phyloP scores from a whole-genome alignment of 805 yeast species.

The Maudiozyma serrabonitensis region DNA sequence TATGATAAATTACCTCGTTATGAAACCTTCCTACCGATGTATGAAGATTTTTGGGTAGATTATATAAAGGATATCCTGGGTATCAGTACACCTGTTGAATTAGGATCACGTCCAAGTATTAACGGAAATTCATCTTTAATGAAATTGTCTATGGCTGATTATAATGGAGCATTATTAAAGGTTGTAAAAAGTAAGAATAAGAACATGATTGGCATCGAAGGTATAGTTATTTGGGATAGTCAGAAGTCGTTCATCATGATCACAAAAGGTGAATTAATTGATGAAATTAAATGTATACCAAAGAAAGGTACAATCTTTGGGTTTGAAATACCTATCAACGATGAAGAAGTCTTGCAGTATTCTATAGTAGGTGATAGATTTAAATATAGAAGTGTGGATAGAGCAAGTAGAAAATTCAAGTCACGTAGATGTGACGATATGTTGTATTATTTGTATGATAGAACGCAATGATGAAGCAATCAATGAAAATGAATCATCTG shows the following conservation, averaged over 20 bases:
- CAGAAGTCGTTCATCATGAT: slow-evolving; percentile 60
- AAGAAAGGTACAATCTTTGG: slow-evolving; percentile 60
- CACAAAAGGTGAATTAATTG: slow-evolving; percentile 33
- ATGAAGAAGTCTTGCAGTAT: slow-evolving; percentile 40
- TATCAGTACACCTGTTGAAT: slow-evolving; percentile 17
- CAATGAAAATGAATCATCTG: too few relatives aligned
- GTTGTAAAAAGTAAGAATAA: slow-evolving; percentile 51
- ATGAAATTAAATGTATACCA: slow-evolving; percentile 57
- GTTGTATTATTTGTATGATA: slow-evolving; percentile 18
- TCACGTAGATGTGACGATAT: slow-evolving; percentile 62
- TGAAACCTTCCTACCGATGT: slow-evolving; percentile 44
- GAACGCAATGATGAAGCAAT: too few relatives aligned
- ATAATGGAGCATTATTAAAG: slow-evolving; percentile 60
- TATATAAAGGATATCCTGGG: slow-evolving; percentile 53
- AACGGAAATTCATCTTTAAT: slow-evolving; percentile 33
- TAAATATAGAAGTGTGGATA: slow-evolving; percentile 62
- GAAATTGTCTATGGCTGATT: slow-evolving; percentile 68
- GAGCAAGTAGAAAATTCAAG: slow-evolving; percentile 80
- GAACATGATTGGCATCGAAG: slow-evolving; percentile 50
- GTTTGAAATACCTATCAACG: slow-evolving; percentile 36
- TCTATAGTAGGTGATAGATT: slow-evolving; percentile 73
- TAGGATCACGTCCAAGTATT: slow-evolving; percentile 11
- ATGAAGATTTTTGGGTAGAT: slow-evolving; percentile 56
- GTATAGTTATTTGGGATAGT: slow-evolving; percentile 80
- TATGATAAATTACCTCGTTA: slow-evolving; percentile 30